Percentiles rank a stretch among this genome's conserved stretches.
These are phyloP conservation scores for Tolypocladium capitatum DNA, from an alignment of 2,329 filamentous ascomycete species.

Conservation along the genomic window DNA sequence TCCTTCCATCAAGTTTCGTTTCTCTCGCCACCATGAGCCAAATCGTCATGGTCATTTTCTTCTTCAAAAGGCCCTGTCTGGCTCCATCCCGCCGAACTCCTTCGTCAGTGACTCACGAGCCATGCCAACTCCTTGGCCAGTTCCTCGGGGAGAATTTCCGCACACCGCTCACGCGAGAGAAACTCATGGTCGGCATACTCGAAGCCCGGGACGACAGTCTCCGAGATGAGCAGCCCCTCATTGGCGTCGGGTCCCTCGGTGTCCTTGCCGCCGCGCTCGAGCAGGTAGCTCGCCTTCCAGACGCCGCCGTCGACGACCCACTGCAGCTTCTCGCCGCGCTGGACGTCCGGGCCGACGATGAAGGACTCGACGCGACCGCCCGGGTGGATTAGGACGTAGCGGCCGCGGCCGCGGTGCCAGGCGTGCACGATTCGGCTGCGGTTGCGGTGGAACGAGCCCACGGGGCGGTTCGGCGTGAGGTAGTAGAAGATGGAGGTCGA, in stretches of 20 bases:
- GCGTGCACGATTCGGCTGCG: slow-evolving; percentile 50
- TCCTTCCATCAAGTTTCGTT: background rate
- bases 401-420: slow-evolving; percentile 46
- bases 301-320: slow-evolving; percentile 58
- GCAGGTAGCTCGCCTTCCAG: slow-evolving; percentile 51
- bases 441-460: slow-evolving; percentile 52
- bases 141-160: slow-evolving; percentile 36
- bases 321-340: slow-evolving; percentile 45
- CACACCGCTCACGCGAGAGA: slow-evolving; percentile 35
- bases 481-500: slow-evolving; percentile 54
- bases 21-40: background rate
- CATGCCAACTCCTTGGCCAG: slow-evolving; percentile 34
- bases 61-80: background rate
- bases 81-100: background rate
- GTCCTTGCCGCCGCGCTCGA: slow-evolving; percentile 15
- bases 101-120: slow-evolving; percentile 20
- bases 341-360: slow-evolving; percentile 45
- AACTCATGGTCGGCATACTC: slow-evolving; percentile 57
- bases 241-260: slow-evolving; percentile 22
- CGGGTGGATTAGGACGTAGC: slow-evolving; percentile 51
- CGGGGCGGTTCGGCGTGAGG: slow-evolving; percentile 39
- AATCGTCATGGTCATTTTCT: background rate
- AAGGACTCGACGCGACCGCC: slow-evolving; percentile 48
- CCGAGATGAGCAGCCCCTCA: slow-evolving; percentile 48
- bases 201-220: slow-evolving; percentile 57